These are phyloP conservation scores for Citrus inodora DNA, from an alignment of 345 rosid species.

Conservation along the genomic window DNA sequence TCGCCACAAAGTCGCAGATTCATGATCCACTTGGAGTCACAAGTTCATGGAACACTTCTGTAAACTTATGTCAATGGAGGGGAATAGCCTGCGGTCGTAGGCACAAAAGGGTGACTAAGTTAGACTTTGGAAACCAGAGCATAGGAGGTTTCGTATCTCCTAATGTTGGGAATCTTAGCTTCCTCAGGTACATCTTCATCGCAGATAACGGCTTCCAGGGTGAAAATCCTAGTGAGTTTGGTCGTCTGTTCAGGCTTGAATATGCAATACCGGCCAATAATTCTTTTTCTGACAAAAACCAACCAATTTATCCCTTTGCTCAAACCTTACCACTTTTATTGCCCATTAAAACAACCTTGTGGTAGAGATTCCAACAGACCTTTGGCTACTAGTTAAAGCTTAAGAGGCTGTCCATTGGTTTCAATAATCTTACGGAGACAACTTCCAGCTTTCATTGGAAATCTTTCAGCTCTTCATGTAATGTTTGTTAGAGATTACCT, in stretches of 20 bases:
- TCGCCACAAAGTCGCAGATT: neutral
- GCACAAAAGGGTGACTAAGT: neutral
- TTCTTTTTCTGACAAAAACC: conserved; percentile 5
- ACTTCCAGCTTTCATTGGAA: conserved; percentile 19
- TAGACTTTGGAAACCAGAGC: neutral
- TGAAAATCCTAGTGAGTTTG: conserved; percentile 12
- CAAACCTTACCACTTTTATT: neutral
- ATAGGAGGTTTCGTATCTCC: neutral
- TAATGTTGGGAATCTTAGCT: neutral
- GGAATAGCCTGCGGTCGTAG: neutral
- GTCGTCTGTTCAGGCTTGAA: conserved; percentile 6
- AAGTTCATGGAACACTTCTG: neutral
- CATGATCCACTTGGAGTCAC: neutral
- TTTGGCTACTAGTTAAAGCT: conserved; percentile 6
- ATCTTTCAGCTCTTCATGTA: conserved; percentile 1
- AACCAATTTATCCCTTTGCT: conserved; percentile 4
- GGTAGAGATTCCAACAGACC: conserved; percentile 4
- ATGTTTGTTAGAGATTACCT: neutral
- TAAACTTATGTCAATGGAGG: neutral
- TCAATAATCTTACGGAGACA: conserved; percentile 2
- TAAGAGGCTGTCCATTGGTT: neutral
- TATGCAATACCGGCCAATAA: neutral
- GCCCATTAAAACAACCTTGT: neutral
- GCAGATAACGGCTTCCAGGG: neutral
- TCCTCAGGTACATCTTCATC: neutral